Conservation (phyloP, 257 asterid genomes). For the Ligustrum vulgare region DNA sequence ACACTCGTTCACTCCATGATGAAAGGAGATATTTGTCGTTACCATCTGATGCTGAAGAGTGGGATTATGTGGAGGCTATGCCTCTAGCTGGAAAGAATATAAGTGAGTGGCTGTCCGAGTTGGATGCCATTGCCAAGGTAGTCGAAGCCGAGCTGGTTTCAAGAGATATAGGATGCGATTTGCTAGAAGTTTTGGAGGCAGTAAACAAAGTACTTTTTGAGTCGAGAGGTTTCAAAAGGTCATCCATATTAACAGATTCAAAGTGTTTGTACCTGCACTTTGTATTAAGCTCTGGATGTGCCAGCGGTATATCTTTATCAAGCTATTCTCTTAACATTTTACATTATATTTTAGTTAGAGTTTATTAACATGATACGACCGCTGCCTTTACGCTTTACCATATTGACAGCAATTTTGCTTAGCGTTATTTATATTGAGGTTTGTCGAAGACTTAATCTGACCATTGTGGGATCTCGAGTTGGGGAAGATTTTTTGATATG, state of each 20-base stretch:
- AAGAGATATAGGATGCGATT: slow-evolving; percentile 80
- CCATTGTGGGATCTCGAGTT: slow-evolving; percentile 95
- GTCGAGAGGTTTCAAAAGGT: slow-evolving; percentile 79
- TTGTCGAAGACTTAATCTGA: slow-evolving; percentile 87
- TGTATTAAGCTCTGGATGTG: slow-evolving; percentile 70
- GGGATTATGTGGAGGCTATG: slow-evolving; percentile 63
- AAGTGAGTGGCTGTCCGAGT: slow-evolving; percentile 71
- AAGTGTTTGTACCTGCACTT: slow-evolving; percentile 85
- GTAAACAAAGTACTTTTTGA: slow-evolving; percentile 78
- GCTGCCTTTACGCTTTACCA: slow-evolving; percentile 23
- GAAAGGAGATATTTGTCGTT: slow-evolving; percentile 52
- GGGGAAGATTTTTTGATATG: slow-evolving; percentile 98
- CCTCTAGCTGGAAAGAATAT: slow-evolving; percentile 76
- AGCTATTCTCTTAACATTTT: background rate
- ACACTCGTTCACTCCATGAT: slow-evolving; percentile 46
- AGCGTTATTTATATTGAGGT: slow-evolving; percentile 96
- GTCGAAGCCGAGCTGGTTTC: slow-evolving; percentile 85
- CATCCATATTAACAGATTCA: slow-evolving; percentile 65
- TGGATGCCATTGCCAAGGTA: slow-evolving; percentile 78
- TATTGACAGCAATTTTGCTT: slow-evolving; percentile 79
- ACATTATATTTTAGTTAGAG: background rate
- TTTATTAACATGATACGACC: background rate
- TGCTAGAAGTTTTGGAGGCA: slow-evolving; percentile 82
- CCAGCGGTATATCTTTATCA: slow-evolving; percentile 61
- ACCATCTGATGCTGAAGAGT: slow-evolving; percentile 38